phyloP scores from a whole-genome alignment of 2,329 filamentous ascomycete species.

The Metarhizium anisopliae region DNA sequence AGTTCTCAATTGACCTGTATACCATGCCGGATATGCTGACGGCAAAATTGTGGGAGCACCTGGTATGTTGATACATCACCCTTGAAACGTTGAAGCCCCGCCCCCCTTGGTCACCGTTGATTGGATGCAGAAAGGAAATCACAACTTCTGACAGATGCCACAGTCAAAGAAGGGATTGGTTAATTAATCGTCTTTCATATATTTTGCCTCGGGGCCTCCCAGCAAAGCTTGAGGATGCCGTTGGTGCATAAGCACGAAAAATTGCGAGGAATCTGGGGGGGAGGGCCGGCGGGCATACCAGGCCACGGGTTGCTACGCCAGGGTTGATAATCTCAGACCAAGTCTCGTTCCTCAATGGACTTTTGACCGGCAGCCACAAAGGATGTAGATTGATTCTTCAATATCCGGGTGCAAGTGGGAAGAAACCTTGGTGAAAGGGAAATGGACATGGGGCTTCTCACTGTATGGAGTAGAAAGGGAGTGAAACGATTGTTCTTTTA shows the following conservation, averaged over 20 bases:
- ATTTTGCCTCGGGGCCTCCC: not conserved
- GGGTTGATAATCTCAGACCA: not conserved
- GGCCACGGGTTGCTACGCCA: too few relatives aligned
- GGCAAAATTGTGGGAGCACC: constrained; percentile 92
- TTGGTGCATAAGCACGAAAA: not conserved
- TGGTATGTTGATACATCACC: constrained; percentile 30
- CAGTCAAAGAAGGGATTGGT: constrained; percentile 34
- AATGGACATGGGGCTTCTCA: not conserved
- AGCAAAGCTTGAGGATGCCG: not conserved
- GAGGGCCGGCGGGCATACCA: not conserved
- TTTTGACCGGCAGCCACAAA: not conserved
- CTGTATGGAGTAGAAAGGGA: constrained; percentile 3
- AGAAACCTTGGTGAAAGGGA: not conserved
- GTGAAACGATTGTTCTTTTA: not conserved
- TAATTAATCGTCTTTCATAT: not conserved
- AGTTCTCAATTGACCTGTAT: constrained; percentile 97
- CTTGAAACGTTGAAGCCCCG: not conserved
- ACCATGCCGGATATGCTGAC: constrained; percentile 86
- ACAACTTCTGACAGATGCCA: not conserved
- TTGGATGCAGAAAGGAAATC: not conserved
- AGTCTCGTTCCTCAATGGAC: not conserved
- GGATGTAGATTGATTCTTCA: not conserved
- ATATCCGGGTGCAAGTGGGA: not conserved
- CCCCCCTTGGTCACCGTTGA: not conserved
- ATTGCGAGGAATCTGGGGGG: not conserved